Evolutionary conservation across 306 rosid species (phyloP), one percentile per base, ranked within the genome.

Genomic region (Carpinus viminea): DNA sequence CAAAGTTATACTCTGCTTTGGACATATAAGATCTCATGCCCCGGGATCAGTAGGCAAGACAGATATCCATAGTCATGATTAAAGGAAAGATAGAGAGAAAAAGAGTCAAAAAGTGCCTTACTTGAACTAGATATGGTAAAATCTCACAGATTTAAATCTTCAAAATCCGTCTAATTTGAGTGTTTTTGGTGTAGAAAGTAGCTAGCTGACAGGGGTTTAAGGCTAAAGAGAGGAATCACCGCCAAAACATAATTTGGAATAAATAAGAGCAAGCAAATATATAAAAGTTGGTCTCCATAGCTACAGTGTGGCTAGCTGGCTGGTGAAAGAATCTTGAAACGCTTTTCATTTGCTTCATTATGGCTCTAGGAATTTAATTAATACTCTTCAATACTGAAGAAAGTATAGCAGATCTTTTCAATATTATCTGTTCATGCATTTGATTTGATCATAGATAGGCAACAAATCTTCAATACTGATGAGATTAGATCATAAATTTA

Each of bases 1-100:
- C 72, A 76, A 87, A 80, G 66, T 75, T 87, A 76, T 78, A 78
- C 47, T 59, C 59, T 70, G 78, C 13, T 75, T 80, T 56, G 41
- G 24, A 61, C 46, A 64, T 21, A 12, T 24, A 64, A 75, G 72
- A 70, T 88, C 81, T 86, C 38, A 72, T 78, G 79, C 64, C 21
- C 21, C 21, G 76, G 81, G 75, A 76, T 83, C 70, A 66, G 76
- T 75, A 78, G 90, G 85, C 88, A 89, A 64, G 51, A 76, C 71
- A 80, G 26, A 66, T 51, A 80, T 61, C 54, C 74, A 45, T 74
- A 74, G 89, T 81, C 69, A 81, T 89, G 81, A 79, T 55, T 43
- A 68, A 45, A 55, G 70, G 70, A 54, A 80, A 48, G 26, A 6
- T 79, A 64, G 73, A 26, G 57, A 66, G 43, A 82, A 60, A 57